Evolutionary conservation across 345 rosid genomes (phyloP).

Genomic region (Euclidium syriacum): DNA sequence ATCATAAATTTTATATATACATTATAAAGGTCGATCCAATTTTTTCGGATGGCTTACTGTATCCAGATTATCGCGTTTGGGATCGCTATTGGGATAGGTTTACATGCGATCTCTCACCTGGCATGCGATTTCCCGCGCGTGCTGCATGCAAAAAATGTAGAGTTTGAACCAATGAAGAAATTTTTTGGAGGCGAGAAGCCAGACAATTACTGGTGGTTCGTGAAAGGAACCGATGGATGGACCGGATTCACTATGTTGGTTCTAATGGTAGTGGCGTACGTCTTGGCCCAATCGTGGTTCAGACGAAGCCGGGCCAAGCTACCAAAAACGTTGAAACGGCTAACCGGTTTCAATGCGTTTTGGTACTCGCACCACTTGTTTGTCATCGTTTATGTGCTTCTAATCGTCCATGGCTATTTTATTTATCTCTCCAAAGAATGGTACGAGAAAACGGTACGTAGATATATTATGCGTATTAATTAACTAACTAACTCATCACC

Average conservation of each 20-base stretch:
- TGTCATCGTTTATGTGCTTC: slow-evolving; percentile 59
- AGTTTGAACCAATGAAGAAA: slow-evolving; percentile 53
- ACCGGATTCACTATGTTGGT: slow-evolving; percentile 69
- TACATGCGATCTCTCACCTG: slow-evolving; percentile 59
- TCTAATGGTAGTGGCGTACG: slow-evolving; percentile 58
- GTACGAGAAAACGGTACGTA: slow-evolving; percentile 66
- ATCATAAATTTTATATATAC: background rate
- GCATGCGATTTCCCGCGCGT: slow-evolving; percentile 81
- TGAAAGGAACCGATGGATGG: slow-evolving; percentile 69
- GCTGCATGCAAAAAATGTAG: slow-evolving; percentile 53
- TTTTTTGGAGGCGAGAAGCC: slow-evolving; percentile 60
- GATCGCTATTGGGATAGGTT: slow-evolving; percentile 53
- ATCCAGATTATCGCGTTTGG: slow-evolving; percentile 63
- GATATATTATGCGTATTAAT: background rate
- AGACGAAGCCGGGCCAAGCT: slow-evolving; percentile 56
- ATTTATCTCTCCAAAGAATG: slow-evolving; percentile 64
- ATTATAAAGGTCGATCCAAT: no score
- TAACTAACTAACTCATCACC: no score
- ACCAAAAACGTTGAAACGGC: slow-evolving; percentile 49
- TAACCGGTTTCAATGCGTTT: slow-evolving; percentile 78
- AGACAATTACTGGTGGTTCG: slow-evolving; percentile 67
- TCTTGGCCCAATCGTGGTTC: slow-evolving; percentile 72
- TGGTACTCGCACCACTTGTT: slow-evolving; percentile 91
- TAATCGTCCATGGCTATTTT: slow-evolving; percentile 58
- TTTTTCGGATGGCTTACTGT: no score